Base-by-base conservation (phyloP, 169 alveolate species). In the Plasmodium vinckei region DNA sequence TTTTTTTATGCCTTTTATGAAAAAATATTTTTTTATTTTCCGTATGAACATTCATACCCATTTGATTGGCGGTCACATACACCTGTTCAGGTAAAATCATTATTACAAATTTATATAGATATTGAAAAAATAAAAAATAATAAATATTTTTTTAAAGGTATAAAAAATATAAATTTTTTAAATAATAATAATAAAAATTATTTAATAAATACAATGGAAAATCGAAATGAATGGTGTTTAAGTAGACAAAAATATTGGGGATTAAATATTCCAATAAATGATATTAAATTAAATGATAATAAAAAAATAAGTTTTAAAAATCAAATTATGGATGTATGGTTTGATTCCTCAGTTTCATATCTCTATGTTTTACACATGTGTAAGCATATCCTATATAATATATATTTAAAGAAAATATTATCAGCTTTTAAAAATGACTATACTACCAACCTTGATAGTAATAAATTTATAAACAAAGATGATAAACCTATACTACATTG, bases 241-340 rank as follows among this genome's bases (percentile, higher is more conserved):
- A 92, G 96, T 57, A 89, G 97, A 42, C 97, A 95, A 75, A 64
- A 96, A 53, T 72, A 53, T 61, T 95, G 97, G 97, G 97, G 97
- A 46, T 87, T 93, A 10, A 94, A 94, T 27, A 92, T 95, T 25
- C 94, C 94, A 1, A 44, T 92, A 60, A 71, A 23, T 44, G 61
- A 61, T 70, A 51, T 71, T 19, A 3, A 51, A 47, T 5, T 60
- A n/a, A 47, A 49, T 21, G 64, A 56, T 6, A 67, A 67, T 42
- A 4, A 56, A 6, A 44, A 82, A 46, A 54, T 77, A 15, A 54
- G 51, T 57, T 73, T 68, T 57, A 82, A 86, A 17, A 79, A 87
- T 6, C 93, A 89, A 79, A 87, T 94, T n/a, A 87, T 94, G 90
- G 96, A 94, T 67, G 95, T 96, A 9, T 96, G 98, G 98, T 96